Evolutionary conservation across 169 alveolate genomes (phyloP), one percentile per base, ranked within the genome.

Genomic region (Cryptosporidium ubiquitum): DNA sequence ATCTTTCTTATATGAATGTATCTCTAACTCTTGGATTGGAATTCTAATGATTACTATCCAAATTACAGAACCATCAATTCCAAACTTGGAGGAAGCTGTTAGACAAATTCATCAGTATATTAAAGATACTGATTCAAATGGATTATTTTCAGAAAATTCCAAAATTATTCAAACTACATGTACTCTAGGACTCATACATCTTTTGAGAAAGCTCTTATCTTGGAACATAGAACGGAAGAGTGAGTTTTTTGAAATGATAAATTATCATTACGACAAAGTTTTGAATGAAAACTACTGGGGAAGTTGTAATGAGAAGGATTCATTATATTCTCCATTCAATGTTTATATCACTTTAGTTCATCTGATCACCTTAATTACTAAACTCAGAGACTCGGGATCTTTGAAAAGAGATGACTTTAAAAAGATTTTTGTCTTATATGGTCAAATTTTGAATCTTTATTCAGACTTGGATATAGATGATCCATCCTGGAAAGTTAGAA

Each of bases 11-110:
- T 16, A 61, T 40, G 89, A 79, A 23, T 23, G 39, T 16, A 33
- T 79, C 6, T 79, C 75, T 3, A 12, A 26, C 14, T 42, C 68
- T 26, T 79, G 89, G 89, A 40, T 64, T 60, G 89, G 89, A 42
- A 44, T 79, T n/a, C 42, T 79, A 6, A 16, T 79, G 40, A 64
- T 79, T 26, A 6, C 73, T 35, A 79, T 79, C 5, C 66, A 61
- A 5, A 1, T 79, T 7, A 20, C 35, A 10, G 89, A 79, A 40
- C 26, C 89, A 2, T 64, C 75, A 1, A 42, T 60, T 20, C 40
- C 60, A 6, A 60, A 12, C 61, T 18, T 29, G 44, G 57, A 61
- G 23, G 26, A 26, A 3, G 18, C 39, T 29, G 23, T 29, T 9
- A 47, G 31, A 10, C 66, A 61, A 58, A 79, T 61, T 10, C 73